Conservation (phyloP, 2,329 filamentous ascomycete species). For the Penicillium sp. region DNA sequence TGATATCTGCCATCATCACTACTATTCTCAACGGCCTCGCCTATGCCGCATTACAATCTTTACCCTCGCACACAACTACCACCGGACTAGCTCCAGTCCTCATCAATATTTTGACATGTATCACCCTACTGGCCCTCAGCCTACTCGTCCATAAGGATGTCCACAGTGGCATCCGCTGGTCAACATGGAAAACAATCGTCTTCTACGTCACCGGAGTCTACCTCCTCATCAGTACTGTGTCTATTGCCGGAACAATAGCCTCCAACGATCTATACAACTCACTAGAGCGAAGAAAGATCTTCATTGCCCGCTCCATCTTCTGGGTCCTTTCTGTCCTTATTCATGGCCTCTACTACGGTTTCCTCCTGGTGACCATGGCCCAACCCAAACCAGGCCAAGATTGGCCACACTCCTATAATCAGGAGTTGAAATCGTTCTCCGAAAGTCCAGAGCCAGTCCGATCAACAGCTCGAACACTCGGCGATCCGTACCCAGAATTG, state of each 20-base stretch:
- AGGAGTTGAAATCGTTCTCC: constrained; percentile 30
- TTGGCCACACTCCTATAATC: constrained; percentile 31
- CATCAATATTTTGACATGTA: constrained; percentile 34
- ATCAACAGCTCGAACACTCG: constrained; percentile 16
- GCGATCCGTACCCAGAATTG: constrained; percentile 20
- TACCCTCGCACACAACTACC: constrained; percentile 19
- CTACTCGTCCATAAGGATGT: constrained; percentile 26
- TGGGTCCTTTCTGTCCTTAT: constrained; percentile 40
- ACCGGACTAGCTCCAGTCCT: constrained; percentile 32
- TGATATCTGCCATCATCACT: constrained; percentile 30
- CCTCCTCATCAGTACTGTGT: constrained; percentile 31
- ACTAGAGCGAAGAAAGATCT: constrained; percentile 12
- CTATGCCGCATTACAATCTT: constrained; percentile 28
- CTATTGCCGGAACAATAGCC: constrained; percentile 35
- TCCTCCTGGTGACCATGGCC: constrained; percentile 27
- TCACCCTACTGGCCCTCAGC: constrained; percentile 28
- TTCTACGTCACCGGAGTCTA: constrained; percentile 31
- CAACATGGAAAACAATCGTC: constrained; percentile 23
- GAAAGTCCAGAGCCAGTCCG: constrained; percentile 18
- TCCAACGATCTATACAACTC: constrained; percentile 24
- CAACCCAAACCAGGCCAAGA: constrained; percentile 14
- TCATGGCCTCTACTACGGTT: constrained; percentile 38
- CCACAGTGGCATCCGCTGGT: constrained; percentile 19
- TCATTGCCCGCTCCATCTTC: constrained; percentile 43
- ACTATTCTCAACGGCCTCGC: constrained; percentile 38